These are phyloP conservation scores for Diaporthe caulivora DNA, from an alignment of 2,329 filamentous ascomycete genomes.

Conservation along the genomic window DNA sequence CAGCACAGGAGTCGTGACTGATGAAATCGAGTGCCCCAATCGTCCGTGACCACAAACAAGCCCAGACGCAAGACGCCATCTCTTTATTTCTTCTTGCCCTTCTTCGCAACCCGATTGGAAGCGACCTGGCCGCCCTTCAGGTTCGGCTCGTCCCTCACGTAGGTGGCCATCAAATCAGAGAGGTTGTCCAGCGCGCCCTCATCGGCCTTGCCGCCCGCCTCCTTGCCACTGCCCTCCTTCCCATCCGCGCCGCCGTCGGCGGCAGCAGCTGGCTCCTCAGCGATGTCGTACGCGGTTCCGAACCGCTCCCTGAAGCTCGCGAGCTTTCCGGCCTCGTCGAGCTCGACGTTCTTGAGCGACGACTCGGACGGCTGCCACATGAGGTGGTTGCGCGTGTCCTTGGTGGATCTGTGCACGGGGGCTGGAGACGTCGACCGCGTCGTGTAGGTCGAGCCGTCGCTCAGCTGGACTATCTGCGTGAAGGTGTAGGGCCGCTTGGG, in stretches of 20 bases:
- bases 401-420: slow-evolving; percentile 70
- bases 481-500: slow-evolving; percentile 96
- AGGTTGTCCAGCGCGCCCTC: slow-evolving; percentile 52
- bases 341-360: slow-evolving; percentile 87
- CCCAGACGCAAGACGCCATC: not conserved
- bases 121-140: slow-evolving; percentile 51
- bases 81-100: slow-evolving; percentile 38
- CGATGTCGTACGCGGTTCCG: slow-evolving; percentile 84
- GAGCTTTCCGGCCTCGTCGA: slow-evolving; percentile 93
- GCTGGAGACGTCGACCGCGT: slow-evolving; percentile 81
- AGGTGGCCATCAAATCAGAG: slow-evolving; percentile 65
- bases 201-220: slow-evolving; percentile 40
- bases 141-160: slow-evolving; percentile 55
- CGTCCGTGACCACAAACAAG: not conserved
- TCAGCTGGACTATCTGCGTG: slow-evolving; percentile 94
- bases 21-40: not conserved
- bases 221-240: slow-evolving; percentile 43
- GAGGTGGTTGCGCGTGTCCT: slow-evolving; percentile 90
- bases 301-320: slow-evolving; percentile 88
- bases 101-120: slow-evolving; percentile 34
- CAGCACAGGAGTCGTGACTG: not conserved
- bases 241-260: slow-evolving; percentile 42
- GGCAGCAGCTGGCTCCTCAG: slow-evolving; percentile 45
- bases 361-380: slow-evolving; percentile 91
- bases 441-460: slow-evolving; percentile 88